Evolutionary conservation across 2,329 filamentous ascomycete genomes (phyloP).

Genomic region (Stachybotrys elegans): DNA sequence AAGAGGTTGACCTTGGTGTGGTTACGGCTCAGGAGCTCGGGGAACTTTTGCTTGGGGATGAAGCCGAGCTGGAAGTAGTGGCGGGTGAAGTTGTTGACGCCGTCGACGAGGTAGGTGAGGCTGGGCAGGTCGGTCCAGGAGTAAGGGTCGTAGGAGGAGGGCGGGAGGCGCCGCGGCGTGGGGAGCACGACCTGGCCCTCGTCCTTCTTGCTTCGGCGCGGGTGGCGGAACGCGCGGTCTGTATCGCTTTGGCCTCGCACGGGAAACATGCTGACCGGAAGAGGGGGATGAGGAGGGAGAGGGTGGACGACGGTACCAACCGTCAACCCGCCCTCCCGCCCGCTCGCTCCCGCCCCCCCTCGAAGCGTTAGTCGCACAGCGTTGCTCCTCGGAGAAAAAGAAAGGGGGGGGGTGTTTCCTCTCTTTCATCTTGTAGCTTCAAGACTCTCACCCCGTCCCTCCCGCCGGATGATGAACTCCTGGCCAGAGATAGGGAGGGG

Average conservation of each 20-base stretch:
- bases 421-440: no score
- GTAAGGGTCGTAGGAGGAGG: constrained; percentile 22
- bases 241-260: constrained; percentile 47
- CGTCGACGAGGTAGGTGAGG: constrained; percentile 44
- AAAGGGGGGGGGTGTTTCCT: no score
- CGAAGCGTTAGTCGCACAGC: no score
- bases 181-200: constrained; percentile 29
- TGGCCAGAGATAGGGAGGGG: not conserved
- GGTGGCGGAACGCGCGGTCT: constrained; percentile 53
- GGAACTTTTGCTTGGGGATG: constrained; percentile 48
- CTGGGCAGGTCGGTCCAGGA: constrained; percentile 48
- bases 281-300: not conserved
- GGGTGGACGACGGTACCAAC: no score
- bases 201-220: constrained; percentile 43
- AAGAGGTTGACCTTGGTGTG: constrained; percentile 47
- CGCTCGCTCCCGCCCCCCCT: no score
- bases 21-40: constrained; percentile 39
- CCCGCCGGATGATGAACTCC: not conserved
- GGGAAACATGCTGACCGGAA: constrained; percentile 42
- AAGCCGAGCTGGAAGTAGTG: constrained; percentile 58
- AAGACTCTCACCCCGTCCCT: no score
- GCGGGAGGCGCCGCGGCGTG: constrained; percentile 20
- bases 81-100: constrained; percentile 45
- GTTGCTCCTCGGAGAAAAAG: no score
- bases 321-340: no score